Conservation (phyloP, 148 eudicot genomes). For the Linanthus parryae region DNA sequence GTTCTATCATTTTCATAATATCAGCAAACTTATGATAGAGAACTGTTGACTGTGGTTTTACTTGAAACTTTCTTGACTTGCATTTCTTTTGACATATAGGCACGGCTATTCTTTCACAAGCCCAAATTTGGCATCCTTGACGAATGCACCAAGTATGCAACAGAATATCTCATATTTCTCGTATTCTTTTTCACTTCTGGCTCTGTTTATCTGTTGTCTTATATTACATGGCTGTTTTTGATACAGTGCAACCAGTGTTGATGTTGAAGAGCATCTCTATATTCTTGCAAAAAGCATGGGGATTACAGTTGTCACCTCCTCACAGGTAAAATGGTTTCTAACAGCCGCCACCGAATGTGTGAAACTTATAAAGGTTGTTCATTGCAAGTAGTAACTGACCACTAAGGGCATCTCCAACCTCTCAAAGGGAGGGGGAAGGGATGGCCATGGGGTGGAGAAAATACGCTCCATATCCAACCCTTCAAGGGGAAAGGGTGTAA, state of each 20-base stretch:
- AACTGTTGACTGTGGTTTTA: neutral
- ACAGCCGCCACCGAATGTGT: neutral
- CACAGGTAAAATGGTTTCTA: slow-evolving; percentile 79
- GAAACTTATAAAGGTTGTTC: neutral
- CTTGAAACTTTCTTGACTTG: no score
- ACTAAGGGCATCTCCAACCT: no score
- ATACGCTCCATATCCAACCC: no score
- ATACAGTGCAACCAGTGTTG: slow-evolving; percentile 87
- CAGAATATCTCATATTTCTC: neutral
- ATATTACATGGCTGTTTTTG: neutral
- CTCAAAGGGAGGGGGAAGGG: no score
- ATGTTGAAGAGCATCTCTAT: slow-evolving; percentile 92
- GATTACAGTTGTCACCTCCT: slow-evolving; percentile 79
- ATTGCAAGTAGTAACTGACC: no score
- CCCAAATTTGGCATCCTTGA: slow-evolving; percentile 86
- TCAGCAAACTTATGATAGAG: neutral
- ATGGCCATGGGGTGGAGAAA: no score
- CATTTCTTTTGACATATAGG: slow-evolving; percentile 35
- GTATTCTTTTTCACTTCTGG: neutral
- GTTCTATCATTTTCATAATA: neutral
- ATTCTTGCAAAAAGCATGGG: slow-evolving; percentile 58
- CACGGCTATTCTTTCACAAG: slow-evolving; percentile 93
- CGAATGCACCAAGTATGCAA: slow-evolving; percentile 84
- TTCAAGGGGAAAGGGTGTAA: no score
- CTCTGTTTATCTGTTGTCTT: neutral